Evolutionary conservation across 2,329 filamentous ascomycete species (phyloP).

Genomic region (Fusarium camptoceras): DNA sequence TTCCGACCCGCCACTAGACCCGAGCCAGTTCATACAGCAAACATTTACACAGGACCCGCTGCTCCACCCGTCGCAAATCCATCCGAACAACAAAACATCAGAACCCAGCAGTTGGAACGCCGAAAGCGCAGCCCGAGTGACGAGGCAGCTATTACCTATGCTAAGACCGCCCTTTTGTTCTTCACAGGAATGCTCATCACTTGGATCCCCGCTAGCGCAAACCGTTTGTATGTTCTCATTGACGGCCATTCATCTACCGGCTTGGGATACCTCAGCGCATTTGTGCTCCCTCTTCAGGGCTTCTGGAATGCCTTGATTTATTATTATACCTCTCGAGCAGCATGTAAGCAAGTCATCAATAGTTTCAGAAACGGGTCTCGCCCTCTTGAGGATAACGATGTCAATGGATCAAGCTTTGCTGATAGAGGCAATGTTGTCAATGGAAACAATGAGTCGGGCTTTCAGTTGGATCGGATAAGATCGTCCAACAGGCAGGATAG

Average conservation of each 20-base stretch:
- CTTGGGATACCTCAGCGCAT: constrained; percentile 8
- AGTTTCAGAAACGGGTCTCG: background rate
- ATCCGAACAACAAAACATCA: background rate
- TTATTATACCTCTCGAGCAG: constrained; percentile 18
- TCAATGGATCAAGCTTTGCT: constrained; percentile 13
- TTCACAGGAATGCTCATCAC: constrained; percentile 16
- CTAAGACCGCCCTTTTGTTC: constrained; percentile 9
- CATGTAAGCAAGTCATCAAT: constrained; percentile 2
- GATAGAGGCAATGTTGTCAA: background rate
- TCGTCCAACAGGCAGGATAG: background rate
- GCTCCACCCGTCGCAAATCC: background rate
- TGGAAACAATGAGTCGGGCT: background rate
- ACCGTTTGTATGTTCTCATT: constrained; percentile 16
- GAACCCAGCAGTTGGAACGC: background rate
- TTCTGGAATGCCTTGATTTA: constrained; percentile 23
- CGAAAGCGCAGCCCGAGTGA: background rate
- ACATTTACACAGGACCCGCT: background rate
- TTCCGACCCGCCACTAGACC: background rate
- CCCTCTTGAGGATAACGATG: constrained; percentile 10
- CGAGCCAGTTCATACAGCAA: constrained; percentile 7
- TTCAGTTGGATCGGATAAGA: background rate
- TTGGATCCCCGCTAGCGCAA: constrained; percentile 15
- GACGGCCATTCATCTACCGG: background rate
- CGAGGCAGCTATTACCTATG: constrained; percentile 13
- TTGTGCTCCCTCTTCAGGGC: constrained; percentile 1